Base-by-base conservation (phyloP, 192 early-diverging fungal species). In the Coemansia sp. region DNA sequence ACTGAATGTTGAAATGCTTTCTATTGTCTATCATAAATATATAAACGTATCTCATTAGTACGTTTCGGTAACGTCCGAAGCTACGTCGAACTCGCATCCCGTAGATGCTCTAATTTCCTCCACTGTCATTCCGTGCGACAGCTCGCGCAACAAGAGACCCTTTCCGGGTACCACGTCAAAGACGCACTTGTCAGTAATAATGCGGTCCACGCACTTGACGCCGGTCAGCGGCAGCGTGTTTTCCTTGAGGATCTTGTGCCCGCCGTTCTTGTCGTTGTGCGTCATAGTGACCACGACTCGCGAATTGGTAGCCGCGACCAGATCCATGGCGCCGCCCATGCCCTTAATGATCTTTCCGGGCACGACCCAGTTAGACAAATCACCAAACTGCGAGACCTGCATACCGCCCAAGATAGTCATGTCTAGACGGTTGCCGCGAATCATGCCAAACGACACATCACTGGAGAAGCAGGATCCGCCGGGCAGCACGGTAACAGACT, bases 271-370 rank as follows among this genome's bases (percentile, higher is more conserved):
- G 50, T 85, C 79, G 31, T 78, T 85, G 64, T 87, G 86, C 4
- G 84, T 85, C 85, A 88, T 90, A n/a, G 90, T 91, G 48, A 93
- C 90, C 33, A 93, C 90, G 7, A 93, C 92, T 34, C 85, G 85
- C 21, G 90, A 88, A 40, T 78, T 83, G 21, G 85, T 78, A 29
- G 86, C 86, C 36, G 90, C 85, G 3, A 93, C 92, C 24, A 93
- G 77, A 62, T 93, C 92, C 90, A 92, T 92, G 13, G 92, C 90
- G 11, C 92, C 90, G 45, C 92, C 92, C 87, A 88, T 90, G 66
- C 92, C 92, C 85, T 93, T 93, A 69, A 93, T 89, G 85, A 93
- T 90, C 82, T 93, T 93, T 40, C 90, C 86, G 13, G 92, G 92
- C 21, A 93, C 88, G 68, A 93, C 89, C 92, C 92, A 93, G 84